Evolutionary conservation across 2,329 filamentous ascomycete species (phyloP).

Genomic region (Nemania serpens): DNA sequence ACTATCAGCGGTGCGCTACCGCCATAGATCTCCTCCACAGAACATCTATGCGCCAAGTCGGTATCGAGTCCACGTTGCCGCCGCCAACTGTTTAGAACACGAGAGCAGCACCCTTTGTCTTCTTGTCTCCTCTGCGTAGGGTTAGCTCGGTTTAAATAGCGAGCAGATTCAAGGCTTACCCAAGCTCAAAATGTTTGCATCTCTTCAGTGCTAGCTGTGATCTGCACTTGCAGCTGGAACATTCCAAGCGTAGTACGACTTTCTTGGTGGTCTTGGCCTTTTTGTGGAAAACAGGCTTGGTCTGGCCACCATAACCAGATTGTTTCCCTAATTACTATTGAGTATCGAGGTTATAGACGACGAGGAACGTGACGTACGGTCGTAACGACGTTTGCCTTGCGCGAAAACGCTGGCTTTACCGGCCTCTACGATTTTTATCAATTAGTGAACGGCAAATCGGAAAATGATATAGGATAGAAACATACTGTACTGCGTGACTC

Average conservation of each 20-base stretch:
- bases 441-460: not conserved
- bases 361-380: slow-evolving; percentile 1
- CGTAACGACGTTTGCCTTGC: slow-evolving; percentile 9
- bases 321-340: slow-evolving; percentile 1
- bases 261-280: slow-evolving; percentile 99
- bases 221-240: slow-evolving; percentile 98
- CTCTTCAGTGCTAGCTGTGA: slow-evolving; percentile 97
- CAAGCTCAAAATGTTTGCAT: slow-evolving; percentile 99
- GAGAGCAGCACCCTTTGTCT: slow-evolving; percentile 99
- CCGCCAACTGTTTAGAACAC: slow-evolving; percentile 74
- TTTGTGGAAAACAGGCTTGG: slow-evolving; percentile 99
- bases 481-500: slow-evolving; percentile 4
- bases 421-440: not conserved
- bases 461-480: not conserved
- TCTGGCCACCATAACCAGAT: slow-evolving; percentile 81
- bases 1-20: too few species aligned
- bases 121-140: slow-evolving; percentile 96
- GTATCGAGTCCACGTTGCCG: not conserved
- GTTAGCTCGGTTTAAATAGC: not conserved
- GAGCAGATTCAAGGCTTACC: slow-evolving; percentile 62
- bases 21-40: too few species aligned
- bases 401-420: slow-evolving; percentile 2
- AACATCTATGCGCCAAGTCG: too few species aligned
- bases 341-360: slow-evolving; percentile 61
- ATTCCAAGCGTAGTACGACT: slow-evolving; percentile 97